Evolutionary conservation across 2,329 filamentous ascomycete species (phyloP), one percentile per base, ranked within the genome.

Genomic region (Saccharata proteae): DNA sequence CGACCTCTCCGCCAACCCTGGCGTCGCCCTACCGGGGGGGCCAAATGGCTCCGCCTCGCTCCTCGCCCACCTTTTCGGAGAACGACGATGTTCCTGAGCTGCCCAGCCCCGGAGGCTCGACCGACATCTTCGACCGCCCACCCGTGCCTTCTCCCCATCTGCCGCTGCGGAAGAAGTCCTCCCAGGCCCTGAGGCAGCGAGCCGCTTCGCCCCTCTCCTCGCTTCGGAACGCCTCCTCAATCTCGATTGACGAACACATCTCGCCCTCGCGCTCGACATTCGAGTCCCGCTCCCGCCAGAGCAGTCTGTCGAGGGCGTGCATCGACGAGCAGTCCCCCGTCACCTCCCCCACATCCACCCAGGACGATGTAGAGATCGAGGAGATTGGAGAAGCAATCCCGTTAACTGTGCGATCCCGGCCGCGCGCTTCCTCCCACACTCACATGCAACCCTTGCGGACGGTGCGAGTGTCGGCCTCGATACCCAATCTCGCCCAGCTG

Each of bases 101-200:
- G 8, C 12, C 31, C 28, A 26, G 28, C 23, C 31, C 32, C 19
- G 28, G 33, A 28, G 28, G 23, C 23, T 31, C 33, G 23, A 23
- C 22, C 14, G 33, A 28, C 15, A 35, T 18, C 18, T 22, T 27
- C 18, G 33, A 35, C 21, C 33, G 33, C n/a, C 33, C 33, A 21
- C 24, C 29, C 17, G 12, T 29, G 14, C 50, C 51, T 6, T 43
- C 48, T 35, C 51, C 53, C 21, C 50, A 57, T 38, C 41, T 57
- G 8, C 54, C 53, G 19, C 45, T 57, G 21, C 43, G 53, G 24
- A 55, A 54, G 38, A 45, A 47, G 13, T 55, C 53, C 7, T 45
- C 54, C 18, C 41, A 49, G 23, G 42, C 45, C 16, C 38, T 54
- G 32, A 36, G 40, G 16, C 33, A 35, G 20, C 16, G 33, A 26